phyloP scores from a whole-genome alignment of 2,329 filamentous ascomycete genomes.

The Monosporascus sp. region DNA sequence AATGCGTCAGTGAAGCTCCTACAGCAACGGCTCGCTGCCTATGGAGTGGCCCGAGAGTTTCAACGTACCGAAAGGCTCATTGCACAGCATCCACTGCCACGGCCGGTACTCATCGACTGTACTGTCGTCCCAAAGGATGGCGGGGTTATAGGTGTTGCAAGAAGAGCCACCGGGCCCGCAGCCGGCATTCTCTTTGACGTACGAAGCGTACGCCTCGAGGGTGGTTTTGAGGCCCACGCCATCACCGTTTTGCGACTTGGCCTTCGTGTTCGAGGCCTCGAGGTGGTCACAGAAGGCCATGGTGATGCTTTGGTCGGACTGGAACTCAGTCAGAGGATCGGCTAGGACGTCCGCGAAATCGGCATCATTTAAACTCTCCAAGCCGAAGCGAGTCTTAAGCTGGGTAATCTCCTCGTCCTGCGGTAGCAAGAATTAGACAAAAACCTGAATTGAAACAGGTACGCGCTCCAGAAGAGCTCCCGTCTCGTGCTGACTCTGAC shows the following conservation, averaged over 20 bases:
- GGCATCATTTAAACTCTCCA: constrained; percentile 25
- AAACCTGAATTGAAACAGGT: too few species aligned
- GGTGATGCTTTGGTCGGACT: constrained; percentile 27
- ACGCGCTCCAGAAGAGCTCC: too few species aligned
- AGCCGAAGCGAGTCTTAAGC: constrained; percentile 37
- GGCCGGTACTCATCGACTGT: constrained; percentile 29
- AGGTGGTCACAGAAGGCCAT: constrained; percentile 33
- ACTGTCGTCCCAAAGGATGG: constrained; percentile 30
- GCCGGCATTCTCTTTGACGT: constrained; percentile 27
- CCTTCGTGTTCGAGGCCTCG: constrained; percentile 16
- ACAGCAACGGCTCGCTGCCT: too few species aligned
- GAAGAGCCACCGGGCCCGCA: constrained; percentile 32
- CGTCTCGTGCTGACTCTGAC: too few species aligned
- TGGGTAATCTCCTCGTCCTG: constrained; percentile 23
- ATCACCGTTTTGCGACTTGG: constrained; percentile 4
- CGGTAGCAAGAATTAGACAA: too few species aligned
- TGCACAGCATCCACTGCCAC: constrained; percentile 43
- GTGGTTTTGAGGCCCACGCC: constrained; percentile 37
- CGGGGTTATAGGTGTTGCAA: constrained; percentile 33
- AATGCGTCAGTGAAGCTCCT: too few species aligned
- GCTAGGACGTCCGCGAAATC: constrained; percentile 39
- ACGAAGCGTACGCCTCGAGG: constrained; percentile 35
- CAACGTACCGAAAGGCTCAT: constrained; percentile 30
- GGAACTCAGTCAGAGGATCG: constrained; percentile 31
- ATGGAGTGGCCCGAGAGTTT: too few species aligned